Evolutionary conservation across 2,329 filamentous ascomycete genomes (phyloP).

Genomic region (Corynespora cassiicola): DNA sequence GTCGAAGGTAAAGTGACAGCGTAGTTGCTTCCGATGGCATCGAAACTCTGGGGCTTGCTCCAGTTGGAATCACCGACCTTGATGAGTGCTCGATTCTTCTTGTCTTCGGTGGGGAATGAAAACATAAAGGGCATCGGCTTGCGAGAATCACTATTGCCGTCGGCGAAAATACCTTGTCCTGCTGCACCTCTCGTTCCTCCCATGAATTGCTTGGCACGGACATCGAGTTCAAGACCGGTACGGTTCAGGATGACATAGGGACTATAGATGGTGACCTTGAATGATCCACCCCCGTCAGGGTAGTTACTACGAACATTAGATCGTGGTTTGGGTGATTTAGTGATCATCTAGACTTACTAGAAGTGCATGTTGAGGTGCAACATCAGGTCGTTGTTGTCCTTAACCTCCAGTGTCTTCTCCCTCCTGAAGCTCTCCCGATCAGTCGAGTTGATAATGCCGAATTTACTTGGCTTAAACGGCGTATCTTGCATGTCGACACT

Average conservation of each 20-base stretch:
- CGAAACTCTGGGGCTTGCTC: conserved; percentile 98
- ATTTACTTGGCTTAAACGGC: conserved; percentile 92
- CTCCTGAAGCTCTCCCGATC: conserved; percentile 86
- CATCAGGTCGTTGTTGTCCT: conserved; percentile 81
- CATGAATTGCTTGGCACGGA: conserved; percentile 88
- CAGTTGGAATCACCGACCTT: conserved; percentile 90
- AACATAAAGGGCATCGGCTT: conserved; percentile 95
- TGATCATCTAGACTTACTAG: conserved; percentile 65
- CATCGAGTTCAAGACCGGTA: conserved; percentile 85
- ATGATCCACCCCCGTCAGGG: conserved; percentile 91
- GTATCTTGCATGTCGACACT: conserved; percentile 98
- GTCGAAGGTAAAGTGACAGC: conserved; percentile 83
- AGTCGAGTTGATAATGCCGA: conserved; percentile 94
- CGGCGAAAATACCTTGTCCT: conserved; percentile 73
- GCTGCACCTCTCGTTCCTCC: conserved; percentile 82
- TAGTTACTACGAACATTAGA: conserved; percentile 63
- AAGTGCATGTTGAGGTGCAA: conserved; percentile 89
- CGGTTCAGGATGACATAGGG: conserved; percentile 96
- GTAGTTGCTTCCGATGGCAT: conserved; percentile 91
- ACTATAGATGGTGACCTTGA: conserved; percentile 93
- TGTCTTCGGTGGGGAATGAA: conserved; percentile 86
- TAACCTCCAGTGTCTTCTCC: conserved; percentile 79
- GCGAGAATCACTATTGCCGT: conserved; percentile 63
- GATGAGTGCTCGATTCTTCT: conserved; percentile 86
- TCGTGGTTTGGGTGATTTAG: no score